Evolutionary conservation across 1,284 basidiomycete genomes (phyloP).

Genomic region (Cutaneotrichosporon dermatis): DNA sequence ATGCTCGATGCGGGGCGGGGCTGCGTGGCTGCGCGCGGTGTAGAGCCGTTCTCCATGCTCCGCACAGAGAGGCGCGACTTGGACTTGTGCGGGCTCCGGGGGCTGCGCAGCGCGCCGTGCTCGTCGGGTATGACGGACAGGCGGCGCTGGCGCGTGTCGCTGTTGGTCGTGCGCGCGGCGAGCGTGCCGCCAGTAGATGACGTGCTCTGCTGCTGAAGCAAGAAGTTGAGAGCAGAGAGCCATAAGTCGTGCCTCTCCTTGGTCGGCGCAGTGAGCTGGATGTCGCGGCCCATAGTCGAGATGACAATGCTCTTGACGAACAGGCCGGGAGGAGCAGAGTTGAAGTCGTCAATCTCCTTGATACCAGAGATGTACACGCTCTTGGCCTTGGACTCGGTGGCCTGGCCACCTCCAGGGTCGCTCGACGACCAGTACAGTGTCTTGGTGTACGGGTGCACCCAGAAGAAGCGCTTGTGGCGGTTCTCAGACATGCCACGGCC

Average conservation of each 20-base stretch:
- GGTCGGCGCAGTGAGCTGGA: slow-evolving; percentile 93
- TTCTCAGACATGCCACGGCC: slow-evolving; percentile 86
- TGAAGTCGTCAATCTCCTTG: slow-evolving; percentile 81
- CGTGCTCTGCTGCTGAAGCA: slow-evolving; percentile 38
- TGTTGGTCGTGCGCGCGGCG: neutral
- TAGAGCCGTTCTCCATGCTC: slow-evolving; percentile 34
- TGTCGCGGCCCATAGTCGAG: slow-evolving; percentile 86
- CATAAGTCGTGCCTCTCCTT: slow-evolving; percentile 96
- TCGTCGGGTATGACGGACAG: slow-evolving; percentile 37
- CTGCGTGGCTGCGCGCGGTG: slow-evolving; percentile 51
- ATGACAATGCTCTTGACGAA: slow-evolving; percentile 90
- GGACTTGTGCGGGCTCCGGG: slow-evolving; percentile 14
- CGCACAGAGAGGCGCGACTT: slow-evolving; percentile 38
- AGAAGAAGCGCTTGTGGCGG: slow-evolving; percentile 94
- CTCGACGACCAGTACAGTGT: slow-evolving; percentile 95
- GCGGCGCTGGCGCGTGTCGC: slow-evolving; percentile 10
- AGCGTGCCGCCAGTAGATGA: neutral
- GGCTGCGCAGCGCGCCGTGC: slow-evolving; percentile 31
- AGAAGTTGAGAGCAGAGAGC: slow-evolving; percentile 58
- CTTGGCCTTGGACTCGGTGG: slow-evolving; percentile 90
- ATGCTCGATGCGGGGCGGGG: slow-evolving; percentile 50
- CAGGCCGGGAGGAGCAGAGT: slow-evolving; percentile 87
- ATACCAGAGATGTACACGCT: slow-evolving; percentile 96
- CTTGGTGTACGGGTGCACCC: slow-evolving; percentile 98
- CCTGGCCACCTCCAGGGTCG: slow-evolving; percentile 82